Conservation (phyloP, 164 flowering plant genomes). For the Akebia trifoliata region DNA sequence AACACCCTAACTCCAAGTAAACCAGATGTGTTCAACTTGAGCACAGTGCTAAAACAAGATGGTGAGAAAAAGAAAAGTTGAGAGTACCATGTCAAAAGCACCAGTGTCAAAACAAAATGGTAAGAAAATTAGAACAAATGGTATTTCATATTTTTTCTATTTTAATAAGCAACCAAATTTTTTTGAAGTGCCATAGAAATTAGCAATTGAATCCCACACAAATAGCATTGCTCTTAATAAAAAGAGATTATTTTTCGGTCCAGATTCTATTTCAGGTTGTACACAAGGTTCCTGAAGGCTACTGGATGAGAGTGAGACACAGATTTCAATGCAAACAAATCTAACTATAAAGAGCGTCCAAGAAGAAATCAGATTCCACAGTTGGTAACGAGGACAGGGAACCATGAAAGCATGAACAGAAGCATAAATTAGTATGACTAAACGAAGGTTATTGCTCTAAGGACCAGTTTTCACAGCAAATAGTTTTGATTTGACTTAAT, state of each 20-base stretch:
- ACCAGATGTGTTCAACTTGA: not conserved
- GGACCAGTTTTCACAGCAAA: no score
- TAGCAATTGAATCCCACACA: not conserved
- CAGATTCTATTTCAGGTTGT: not conserved
- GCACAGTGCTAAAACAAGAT: no score
- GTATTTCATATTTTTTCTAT: no score
- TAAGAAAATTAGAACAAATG: no score
- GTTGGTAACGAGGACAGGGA: not conserved
- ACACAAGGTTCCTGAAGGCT: not conserved
- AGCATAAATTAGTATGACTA: not conserved
- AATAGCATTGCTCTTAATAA: not conserved
- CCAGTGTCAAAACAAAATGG: no score
- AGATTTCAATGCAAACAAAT: not conserved
- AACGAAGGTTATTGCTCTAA: no score
- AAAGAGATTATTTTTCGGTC: not conserved
- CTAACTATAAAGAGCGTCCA: not conserved
- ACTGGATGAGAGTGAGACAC: not conserved
- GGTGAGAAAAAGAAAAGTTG: no score
- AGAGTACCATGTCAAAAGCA: no score
- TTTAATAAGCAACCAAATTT: not conserved
- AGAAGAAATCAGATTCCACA: not conserved
- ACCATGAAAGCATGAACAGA: not conserved
- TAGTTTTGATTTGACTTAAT: no score
- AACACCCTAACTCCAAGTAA: not conserved
- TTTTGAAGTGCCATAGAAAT: not conserved